Evolutionary conservation across 1,139 yeast genomes (phyloP).

Genomic region (Yamadazyma atlantica): DNA sequence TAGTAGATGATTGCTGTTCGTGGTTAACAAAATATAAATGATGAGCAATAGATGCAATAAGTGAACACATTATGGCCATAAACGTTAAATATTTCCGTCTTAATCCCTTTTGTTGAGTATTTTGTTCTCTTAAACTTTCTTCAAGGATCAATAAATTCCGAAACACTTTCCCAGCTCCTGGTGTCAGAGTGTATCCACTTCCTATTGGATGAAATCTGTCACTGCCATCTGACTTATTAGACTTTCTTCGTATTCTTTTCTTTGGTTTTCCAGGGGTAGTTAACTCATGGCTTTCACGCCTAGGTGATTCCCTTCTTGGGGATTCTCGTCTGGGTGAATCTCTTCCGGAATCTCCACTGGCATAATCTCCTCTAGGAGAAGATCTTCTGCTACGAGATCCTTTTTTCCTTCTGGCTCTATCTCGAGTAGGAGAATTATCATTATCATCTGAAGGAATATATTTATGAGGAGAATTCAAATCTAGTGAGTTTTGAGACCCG

Average conservation of each 20-base stretch:
- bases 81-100: slow-evolving; percentile 76
- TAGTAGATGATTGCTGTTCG: slow-evolving; percentile 18
- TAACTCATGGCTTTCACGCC: slow-evolving; percentile 18
- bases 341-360: slow-evolving; percentile 8
- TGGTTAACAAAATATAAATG: slow-evolving; percentile 38
- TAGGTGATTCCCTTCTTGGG: slow-evolving; percentile 11
- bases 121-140: slow-evolving; percentile 80
- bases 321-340: slow-evolving; percentile 6
- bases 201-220: slow-evolving; percentile 27
- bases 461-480: slow-evolving; percentile 13
- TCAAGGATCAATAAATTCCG: slow-evolving; percentile 81
- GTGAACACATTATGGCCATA: slow-evolving; percentile 50
- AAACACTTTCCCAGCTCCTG: slow-evolving; percentile 71
- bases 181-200: slow-evolving; percentile 43
- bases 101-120: slow-evolving; percentile 64
- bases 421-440: slow-evolving; percentile 11
- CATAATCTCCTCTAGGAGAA: slow-evolving; percentile 4
- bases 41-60: slow-evolving; percentile 43
- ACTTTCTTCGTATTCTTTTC: slow-evolving; percentile 30
- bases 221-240: slow-evolving; percentile 29
- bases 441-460: slow-evolving; percentile 4
- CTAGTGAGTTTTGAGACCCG: slow-evolving; percentile 36
- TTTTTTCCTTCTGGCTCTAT: slow-evolving; percentile 8
- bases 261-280: slow-evolving; percentile 24
- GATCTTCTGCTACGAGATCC: slow-evolving; percentile 13